phyloP scores from a whole-genome alignment of 305 asterid species.

The Fraxinus paxiana region DNA sequence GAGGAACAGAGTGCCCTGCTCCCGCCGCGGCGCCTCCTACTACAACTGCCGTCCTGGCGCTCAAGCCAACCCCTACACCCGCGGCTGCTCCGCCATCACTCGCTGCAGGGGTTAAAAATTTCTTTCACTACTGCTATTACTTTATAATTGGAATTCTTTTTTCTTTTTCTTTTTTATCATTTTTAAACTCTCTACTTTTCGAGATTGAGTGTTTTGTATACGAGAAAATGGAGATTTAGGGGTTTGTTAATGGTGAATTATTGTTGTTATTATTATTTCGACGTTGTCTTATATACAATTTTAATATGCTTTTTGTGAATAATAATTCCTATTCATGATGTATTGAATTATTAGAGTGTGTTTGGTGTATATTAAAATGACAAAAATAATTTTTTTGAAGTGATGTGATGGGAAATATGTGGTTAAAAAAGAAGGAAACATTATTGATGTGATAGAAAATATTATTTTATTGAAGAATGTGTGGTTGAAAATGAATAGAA shows the following conservation, averaged over 20 bases:
- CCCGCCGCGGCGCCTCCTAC: constrained; percentile 79
- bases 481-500: too few relatives aligned
- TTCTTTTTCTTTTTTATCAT: not conserved
- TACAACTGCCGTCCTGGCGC: constrained; percentile 84
- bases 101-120: constrained; percentile 60
- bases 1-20: constrained; percentile 68
- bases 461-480: too few relatives aligned
- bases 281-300: constrained; percentile 17
- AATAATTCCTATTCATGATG: constrained; percentile 14
- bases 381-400: too few relatives aligned
- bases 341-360: not conserved
- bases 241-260: constrained; percentile 7
- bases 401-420: too few relatives aligned
- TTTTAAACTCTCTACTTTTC: not conserved
- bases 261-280: constrained; percentile 16
- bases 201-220: constrained; percentile 23
- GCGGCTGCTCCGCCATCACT: constrained; percentile 79
- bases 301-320: constrained; percentile 25
- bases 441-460: too few relatives aligned
- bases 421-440: too few relatives aligned
- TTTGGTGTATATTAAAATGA: too few relatives aligned
- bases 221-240: constrained; percentile 18
- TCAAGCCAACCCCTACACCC: constrained; percentile 65
- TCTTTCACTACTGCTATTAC: not conserved
- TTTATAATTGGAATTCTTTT: not conserved